A percentile compares a stretch with the other conserved stretches of the same genome.
Conservation (phyloP, 805 yeast species). For the Ogataea philodendri region DNA sequence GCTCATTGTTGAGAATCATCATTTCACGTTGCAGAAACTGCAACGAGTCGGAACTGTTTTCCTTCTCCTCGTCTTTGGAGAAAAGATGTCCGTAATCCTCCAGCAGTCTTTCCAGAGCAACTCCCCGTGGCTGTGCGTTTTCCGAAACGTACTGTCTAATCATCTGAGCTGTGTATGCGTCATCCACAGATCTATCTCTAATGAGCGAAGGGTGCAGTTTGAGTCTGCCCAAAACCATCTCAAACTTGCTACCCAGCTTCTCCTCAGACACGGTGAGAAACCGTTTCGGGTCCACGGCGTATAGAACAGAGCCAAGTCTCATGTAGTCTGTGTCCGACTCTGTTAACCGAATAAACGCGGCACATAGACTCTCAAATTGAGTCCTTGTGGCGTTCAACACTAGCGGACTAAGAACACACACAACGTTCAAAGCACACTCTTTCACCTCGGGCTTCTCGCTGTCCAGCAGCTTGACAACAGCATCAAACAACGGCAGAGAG, state of each 20-base stretch:
- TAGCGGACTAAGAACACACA: conserved; percentile 5
- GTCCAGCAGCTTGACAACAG: conserved; percentile 42
- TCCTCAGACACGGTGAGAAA: neutral
- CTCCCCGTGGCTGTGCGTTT: neutral
- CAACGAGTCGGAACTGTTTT: conserved; percentile 7
- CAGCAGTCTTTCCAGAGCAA: conserved; percentile 15
- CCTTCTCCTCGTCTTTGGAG: conserved; percentile 10
- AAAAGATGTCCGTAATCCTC: conserved; percentile 21
- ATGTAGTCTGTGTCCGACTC: neutral
- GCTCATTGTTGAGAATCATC: conserved; percentile 54
- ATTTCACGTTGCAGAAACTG: conserved; percentile 59
- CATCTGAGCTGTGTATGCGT: neutral
- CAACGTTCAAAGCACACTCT: conserved; percentile 6
- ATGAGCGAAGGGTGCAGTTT: conserved; percentile 4
- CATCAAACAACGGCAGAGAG: conserved; percentile 37
- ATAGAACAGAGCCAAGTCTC: conserved; percentile 3
- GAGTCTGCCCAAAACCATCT: neutral
- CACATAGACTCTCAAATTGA: neutral
- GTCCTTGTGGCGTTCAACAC: neutral
- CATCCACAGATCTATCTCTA: neutral
- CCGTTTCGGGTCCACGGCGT: conserved; percentile 4
- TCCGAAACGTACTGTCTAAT: conserved; percentile 2
- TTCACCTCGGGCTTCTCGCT: neutral
- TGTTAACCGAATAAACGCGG: neutral
- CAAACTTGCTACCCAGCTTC: neutral